A percentile compares a stretch with the other conserved stretches of the same genome.
Evolutionary conservation across 768 basidiomycete species (phyloP).

Genomic region (Termitomyces sp.): DNA sequence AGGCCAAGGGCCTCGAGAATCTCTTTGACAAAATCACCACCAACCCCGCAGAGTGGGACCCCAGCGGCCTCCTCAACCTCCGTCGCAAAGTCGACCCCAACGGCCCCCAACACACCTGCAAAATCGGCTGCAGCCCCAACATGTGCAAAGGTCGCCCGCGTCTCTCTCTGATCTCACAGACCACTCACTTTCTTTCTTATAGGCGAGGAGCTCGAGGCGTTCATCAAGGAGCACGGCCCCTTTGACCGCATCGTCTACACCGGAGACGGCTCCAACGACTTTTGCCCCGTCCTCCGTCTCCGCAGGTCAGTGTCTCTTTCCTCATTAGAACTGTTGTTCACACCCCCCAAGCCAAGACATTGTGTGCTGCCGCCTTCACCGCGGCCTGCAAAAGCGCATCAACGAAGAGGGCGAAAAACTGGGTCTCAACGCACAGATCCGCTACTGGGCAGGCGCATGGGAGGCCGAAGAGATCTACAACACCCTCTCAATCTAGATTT

Average conservation of each 20-base stretch:
- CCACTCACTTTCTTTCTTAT: too few species aligned
- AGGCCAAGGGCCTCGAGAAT: constrained; percentile 70
- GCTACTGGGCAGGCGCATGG: constrained; percentile 94
- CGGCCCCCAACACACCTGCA: constrained; percentile 78
- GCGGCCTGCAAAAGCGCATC: constrained; percentile 79
- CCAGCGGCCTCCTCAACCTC: constrained; percentile 66
- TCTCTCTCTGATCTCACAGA: neutral
- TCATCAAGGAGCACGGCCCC: constrained; percentile 54
- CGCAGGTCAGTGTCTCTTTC: constrained; percentile 43
- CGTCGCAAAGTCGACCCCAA: constrained; percentile 69
- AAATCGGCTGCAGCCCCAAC: constrained; percentile 87
- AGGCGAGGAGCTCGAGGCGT: constrained; percentile 93
- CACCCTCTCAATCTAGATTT: constrained; percentile 25
- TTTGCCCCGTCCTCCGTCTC: constrained; percentile 84
- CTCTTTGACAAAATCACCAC: constrained; percentile 85
- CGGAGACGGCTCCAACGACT: constrained; percentile 94
- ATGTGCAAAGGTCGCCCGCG: constrained; percentile 83
- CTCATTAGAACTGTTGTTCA: neutral
- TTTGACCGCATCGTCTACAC: constrained; percentile 85
- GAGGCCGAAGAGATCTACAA: constrained; percentile 85
- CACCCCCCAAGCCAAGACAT: constrained; percentile 63
- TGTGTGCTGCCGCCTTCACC: constrained; percentile 71
- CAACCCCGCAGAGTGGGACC: constrained; percentile 85
- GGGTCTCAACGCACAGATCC: constrained; percentile 67
- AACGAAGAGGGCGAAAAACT: constrained; percentile 55